Evolutionary conservation across 2,329 filamentous ascomycete genomes (phyloP).

Genomic region (Emydomyces testavorans): DNA sequence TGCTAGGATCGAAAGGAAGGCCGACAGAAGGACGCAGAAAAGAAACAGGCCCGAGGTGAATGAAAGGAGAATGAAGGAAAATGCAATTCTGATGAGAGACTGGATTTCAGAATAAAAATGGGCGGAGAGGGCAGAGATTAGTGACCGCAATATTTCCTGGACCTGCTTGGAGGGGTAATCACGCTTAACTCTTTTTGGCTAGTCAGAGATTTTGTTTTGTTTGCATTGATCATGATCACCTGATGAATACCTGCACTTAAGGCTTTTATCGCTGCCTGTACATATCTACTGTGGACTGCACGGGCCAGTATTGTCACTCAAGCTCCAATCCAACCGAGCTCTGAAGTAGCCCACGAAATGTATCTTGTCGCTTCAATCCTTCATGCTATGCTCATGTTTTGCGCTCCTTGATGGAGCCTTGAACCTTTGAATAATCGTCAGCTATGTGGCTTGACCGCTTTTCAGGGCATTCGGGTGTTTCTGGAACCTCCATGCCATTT

Average conservation of each 20-base stretch:
- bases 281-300: too few species aligned
- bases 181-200: conserved; percentile 12
- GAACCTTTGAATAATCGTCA: conserved; percentile 5
- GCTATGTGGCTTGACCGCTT: conserved; percentile 86
- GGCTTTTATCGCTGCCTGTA: too few species aligned
- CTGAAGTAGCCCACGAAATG: background rate
- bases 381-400: background rate
- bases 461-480: conserved; percentile 56
- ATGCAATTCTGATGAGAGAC: conserved; percentile 16
- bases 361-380: background rate
- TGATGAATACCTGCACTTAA: too few species aligned
- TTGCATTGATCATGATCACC: too few species aligned
- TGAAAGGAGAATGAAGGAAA: conserved; percentile 18
- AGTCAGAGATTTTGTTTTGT: too few species aligned
- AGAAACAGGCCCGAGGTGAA: conserved; percentile 15
- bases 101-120: conserved; percentile 14
- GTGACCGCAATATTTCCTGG: too few species aligned
- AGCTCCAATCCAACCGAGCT: background rate
- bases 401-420: conserved; percentile 9
- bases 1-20: conserved; percentile 15
- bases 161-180: conserved; percentile 11
- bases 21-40: conserved; percentile 18
- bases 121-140: conserved; percentile 8
- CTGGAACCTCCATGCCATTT: conserved; percentile 50
- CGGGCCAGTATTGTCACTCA: too few species aligned